A percentile compares a stretch with the other conserved stretches of the same genome.
Conservation (phyloP, 768 basidiomycete species). For the Boletus vinaceobasis region DNA sequence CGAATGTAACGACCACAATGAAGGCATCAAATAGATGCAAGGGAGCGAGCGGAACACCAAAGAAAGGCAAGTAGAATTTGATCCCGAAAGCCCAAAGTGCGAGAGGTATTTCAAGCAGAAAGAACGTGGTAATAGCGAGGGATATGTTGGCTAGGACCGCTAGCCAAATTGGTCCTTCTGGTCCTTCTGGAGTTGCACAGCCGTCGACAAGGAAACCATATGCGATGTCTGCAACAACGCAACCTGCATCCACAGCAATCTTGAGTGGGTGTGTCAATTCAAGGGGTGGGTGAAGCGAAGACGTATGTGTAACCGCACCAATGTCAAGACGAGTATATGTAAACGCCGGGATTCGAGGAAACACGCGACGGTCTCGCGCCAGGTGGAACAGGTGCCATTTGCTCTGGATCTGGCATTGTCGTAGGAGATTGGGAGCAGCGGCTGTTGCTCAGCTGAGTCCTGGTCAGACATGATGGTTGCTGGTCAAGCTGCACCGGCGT, state of each 20-base stretch:
- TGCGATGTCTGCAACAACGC: constrained; percentile 69
- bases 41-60: constrained; percentile 47
- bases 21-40: constrained; percentile 75
- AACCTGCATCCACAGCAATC: constrained; percentile 63
- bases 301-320: constrained; percentile 43
- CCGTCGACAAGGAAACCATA: constrained; percentile 59
- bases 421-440: constrained; percentile 37
- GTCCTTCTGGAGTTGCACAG: constrained; percentile 43
- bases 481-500: not conserved
- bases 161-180: constrained; percentile 58
- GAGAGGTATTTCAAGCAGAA: constrained; percentile 75
- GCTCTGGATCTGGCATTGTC: constrained; percentile 15
- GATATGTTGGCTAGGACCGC: constrained; percentile 60
- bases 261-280: constrained; percentile 18
- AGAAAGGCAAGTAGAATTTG: constrained; percentile 61
- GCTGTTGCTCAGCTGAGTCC: constrained; percentile 47
- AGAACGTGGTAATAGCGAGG: constrained; percentile 64
- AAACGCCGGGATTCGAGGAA: constrained; percentile 51
- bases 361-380: constrained; percentile 38
- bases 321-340: constrained; percentile 54
- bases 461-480: constrained; percentile 13
- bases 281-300: constrained; percentile 16
- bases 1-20: constrained; percentile 70
- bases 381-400: constrained; percentile 9
- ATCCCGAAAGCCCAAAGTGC: constrained; percentile 63